phyloP scores from a whole-genome alignment of 495 filamentous ascomycete genomes.

The Tuber calosporum region DNA sequence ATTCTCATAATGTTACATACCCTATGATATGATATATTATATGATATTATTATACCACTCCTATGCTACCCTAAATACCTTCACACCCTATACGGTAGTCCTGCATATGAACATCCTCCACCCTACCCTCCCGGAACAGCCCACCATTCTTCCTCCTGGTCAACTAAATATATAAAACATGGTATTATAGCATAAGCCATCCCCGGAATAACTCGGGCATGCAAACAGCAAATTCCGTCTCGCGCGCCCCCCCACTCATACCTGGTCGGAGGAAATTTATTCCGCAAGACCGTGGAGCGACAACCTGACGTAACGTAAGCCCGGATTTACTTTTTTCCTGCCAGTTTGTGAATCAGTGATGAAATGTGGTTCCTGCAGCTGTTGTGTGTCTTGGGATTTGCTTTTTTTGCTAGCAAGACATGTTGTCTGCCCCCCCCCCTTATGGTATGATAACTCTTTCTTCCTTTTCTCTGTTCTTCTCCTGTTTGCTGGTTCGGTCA shows the following conservation, averaged over 20 bases:
- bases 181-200: not conserved
- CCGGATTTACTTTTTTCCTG: constrained; percentile 2
- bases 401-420: not conserved
- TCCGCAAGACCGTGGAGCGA: not conserved
- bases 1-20: too few species aligned
- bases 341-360: not conserved
- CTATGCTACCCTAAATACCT: not conserved
- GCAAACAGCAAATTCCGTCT: not conserved
- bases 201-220: not conserved
- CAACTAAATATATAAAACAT: not conserved
- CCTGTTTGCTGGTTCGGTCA: not conserved
- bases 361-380: not conserved
- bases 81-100: not conserved
- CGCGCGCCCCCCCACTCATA: not conserved
- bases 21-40: too few species aligned
- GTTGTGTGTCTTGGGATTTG: not conserved
- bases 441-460: not conserved
- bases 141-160: not conserved
- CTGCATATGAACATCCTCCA: not conserved
- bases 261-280: not conserved
- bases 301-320: not conserved
- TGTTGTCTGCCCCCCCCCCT: not conserved
- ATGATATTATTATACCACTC: not conserved
- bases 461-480: not conserved
- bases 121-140: not conserved